Evolutionary conservation across 768 basidiomycete genomes (phyloP), one percentile per base, ranked within the genome.

Genomic region (Trametes cingulata): DNA sequence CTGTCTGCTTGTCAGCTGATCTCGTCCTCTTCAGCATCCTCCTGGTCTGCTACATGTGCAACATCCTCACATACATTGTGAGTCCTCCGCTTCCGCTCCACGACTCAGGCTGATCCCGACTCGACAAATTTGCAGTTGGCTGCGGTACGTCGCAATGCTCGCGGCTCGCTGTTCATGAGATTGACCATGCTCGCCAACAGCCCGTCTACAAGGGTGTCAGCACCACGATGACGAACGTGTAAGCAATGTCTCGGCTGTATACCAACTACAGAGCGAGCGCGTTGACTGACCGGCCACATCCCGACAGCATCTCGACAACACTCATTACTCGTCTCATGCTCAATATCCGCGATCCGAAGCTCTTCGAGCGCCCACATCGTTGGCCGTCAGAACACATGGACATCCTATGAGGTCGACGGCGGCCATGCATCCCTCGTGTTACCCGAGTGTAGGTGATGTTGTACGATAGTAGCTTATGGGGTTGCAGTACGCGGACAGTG

Each of bases 271-370:
- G n/a, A 42, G 3, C 7, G 41, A 42, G 3, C 17, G 15, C 17
- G 15, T n/a, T 42, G 3, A 42, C 17, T 17, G 41, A 20, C 3
- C 17, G 3, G 6, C 17, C n/a, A 15, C 12, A 2, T 42, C 17
- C n/a, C n/a, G n/a, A n/a, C 40, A 61, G 60, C 5, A 55, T 61
- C 37, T 54, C 60, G 14, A 24, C 60, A 7, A 61, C 60, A 9
- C 60, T 61, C 46, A 61, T 56, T 17, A 51, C 53, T 4, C 60
- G 60, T 12, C 48, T 61, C 17, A 56, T 61, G 60, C 60, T 61
- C 48, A 61, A 61, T 48, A 47, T 61, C 25, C 60, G 60, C 33
- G 54, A 61, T 49, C 60, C 60, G 12, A 36, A 56, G 14, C 29
- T 61, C 4, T 10, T 41, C 48, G 58, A 57, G 35, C 56, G 25